These are phyloP conservation scores for Mitragyna speciosa DNA, from an alignment of 257 asterid genomes.

Conservation along the genomic window DNA sequence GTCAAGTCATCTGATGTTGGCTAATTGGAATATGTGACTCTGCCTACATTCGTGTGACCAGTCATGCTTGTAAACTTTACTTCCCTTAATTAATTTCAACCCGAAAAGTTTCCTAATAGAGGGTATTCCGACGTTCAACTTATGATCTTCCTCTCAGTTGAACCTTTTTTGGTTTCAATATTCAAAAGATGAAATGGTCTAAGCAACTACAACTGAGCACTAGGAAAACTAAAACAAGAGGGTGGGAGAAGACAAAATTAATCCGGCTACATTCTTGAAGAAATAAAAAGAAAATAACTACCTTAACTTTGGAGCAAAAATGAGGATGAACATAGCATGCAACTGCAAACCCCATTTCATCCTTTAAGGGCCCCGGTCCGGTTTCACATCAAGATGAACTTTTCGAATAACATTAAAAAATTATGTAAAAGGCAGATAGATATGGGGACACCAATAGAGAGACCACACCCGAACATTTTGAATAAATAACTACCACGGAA, in stretches of 20 bases:
- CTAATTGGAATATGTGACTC: no score
- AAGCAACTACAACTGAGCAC: neutral
- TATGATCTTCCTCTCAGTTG: neutral
- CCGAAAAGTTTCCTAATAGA: no score
- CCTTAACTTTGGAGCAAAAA: neutral
- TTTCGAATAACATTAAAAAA: neutral
- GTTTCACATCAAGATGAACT: neutral
- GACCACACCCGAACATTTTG: slow-evolving; percentile 1
- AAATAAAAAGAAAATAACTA: neutral
- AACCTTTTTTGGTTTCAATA: neutral
- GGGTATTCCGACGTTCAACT: no score
- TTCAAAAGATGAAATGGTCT: neutral
- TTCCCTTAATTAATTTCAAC: no score
- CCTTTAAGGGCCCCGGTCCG: neutral
- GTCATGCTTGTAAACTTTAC: no score
- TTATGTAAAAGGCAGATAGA: neutral
- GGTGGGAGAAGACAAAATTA: neutral
- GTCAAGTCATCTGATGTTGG: no score
- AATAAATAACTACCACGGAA: slow-evolving; percentile 1
- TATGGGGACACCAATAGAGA: neutral
- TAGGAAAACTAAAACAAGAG: neutral
- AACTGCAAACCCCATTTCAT: neutral
- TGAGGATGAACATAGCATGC: neutral
- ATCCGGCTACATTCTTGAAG: neutral
- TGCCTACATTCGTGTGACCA: no score